A percentile compares a stretch with the other conserved stretches of the same genome.
Evolutionary conservation across 1,284 basidiomycete species (phyloP).

Genomic region (Sporisorium iseilematis-ciliati): DNA sequence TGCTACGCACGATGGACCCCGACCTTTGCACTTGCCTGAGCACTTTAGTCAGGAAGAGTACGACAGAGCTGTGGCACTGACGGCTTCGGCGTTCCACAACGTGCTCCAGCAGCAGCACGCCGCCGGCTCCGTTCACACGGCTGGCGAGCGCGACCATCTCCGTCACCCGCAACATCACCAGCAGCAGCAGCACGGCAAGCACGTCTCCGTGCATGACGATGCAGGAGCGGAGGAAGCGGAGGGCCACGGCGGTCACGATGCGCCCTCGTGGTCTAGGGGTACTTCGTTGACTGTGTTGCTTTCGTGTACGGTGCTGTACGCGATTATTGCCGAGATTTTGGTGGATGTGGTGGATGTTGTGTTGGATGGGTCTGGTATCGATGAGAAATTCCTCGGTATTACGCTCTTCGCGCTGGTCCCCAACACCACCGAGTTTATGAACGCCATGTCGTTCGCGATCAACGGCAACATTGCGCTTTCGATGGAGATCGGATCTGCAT

Average conservation of each 20-base stretch:
- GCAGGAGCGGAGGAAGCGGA: conserved; percentile 68
- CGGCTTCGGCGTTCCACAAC: conserved; percentile 60
- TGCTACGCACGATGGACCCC: conserved; percentile 28
- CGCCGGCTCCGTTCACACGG: neutral
- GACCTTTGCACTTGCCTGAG: conserved; percentile 54
- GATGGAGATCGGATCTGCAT: conserved; percentile 99
- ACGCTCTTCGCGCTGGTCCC: conserved; percentile 97
- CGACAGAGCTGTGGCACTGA: conserved; percentile 59
- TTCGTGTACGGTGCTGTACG: conserved; percentile 89
- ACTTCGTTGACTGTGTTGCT: conserved; percentile 64
- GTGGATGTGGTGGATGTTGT: conserved; percentile 97
- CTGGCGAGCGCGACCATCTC: conserved; percentile 30
- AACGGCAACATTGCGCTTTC: conserved; percentile 93
- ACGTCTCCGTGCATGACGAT: conserved; percentile 55
- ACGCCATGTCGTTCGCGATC: conserved; percentile 98
- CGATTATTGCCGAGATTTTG: conserved; percentile 93
- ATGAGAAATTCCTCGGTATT: conserved; percentile 97
- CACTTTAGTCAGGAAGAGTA: conserved; percentile 60
- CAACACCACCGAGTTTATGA: conserved; percentile 99
- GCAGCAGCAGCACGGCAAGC: conserved; percentile 28
- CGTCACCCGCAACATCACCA: conserved; percentile 21
- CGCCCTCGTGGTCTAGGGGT: conserved; percentile 76
- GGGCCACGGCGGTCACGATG: conserved; percentile 88
- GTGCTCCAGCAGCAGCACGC: conserved; percentile 43
- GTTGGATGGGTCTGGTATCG: conserved; percentile 89